Base-by-base conservation (phyloP, 768 basidiomycete genomes). In the Leccinum longicurvipes region DNA sequence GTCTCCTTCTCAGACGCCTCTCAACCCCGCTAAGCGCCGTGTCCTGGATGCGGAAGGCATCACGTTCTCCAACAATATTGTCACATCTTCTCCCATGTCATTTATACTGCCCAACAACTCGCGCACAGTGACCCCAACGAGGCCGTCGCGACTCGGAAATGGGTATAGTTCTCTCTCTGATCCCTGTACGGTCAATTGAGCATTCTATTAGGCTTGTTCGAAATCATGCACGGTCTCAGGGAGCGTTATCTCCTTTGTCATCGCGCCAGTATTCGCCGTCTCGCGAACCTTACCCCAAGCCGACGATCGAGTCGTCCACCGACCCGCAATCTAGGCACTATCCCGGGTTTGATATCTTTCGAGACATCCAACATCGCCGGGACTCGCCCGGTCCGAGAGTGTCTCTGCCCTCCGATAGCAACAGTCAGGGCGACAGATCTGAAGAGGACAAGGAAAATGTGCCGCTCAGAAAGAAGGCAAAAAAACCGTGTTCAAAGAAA, bases 11-110 rank as follows among this genome's bases (percentile, higher is more conserved):
- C 73, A 65, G 34, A 74, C 65, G 23, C 71, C 78, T 45, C 79
- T 78, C 63, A 87, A 81, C 61, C 85, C 87, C 21, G 76, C 83
- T 27, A 90, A 90, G 66, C 83, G 87, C 50, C 82, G 87, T 52
- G 80, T 88, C 48, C 74, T 87, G 58, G 75, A 74, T 61, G 76
- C 75, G 47, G 84, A 84, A 63, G 83, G 79, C 53, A 70, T 81
- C 8, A 71, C 74, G 42, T 69, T 74, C 29, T 70, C 77, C 28
- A 60, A 49, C 25, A 54, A 46, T 47, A 34, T 15, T n/a, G 25
- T 49, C 39, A 25, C 53, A 73, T 59, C 67, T 49, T 57, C 59
- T 32, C 51, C 63, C 17, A 41, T 60, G 17, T 77, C 75, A 69
- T 80, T 70, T 12, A 45, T 56, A 9, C 49, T 52, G 41, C 57